Conservation (phyloP, 768 basidiomycete genomes). For the Suillus subalutaceus region DNA sequence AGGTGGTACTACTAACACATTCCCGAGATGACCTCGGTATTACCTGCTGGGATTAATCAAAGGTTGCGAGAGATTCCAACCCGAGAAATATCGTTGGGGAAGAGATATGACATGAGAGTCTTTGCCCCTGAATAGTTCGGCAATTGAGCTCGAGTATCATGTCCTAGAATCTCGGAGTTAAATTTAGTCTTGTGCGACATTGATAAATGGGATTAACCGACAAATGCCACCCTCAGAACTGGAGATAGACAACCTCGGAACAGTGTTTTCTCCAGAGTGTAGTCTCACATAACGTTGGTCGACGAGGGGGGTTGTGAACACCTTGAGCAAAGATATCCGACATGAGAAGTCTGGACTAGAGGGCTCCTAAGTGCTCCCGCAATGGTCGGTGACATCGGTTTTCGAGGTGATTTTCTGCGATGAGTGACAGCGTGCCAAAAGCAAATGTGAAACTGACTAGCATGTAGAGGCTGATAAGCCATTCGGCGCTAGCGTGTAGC, state of each 20-base stretch:
- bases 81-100: not conserved
- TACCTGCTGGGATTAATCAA: no score
- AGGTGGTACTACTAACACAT: not conserved
- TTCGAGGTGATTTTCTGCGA: not conserved
- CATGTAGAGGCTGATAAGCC: not conserved
- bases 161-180: not conserved
- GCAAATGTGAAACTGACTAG: not conserved
- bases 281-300: not conserved
- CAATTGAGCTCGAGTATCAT: not conserved
- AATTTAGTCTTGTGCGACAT: not conserved
- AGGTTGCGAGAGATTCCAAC: not conserved
- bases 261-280: not conserved
- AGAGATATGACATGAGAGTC: not conserved
- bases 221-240: not conserved
- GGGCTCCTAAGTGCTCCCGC: not conserved
- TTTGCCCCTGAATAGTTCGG: not conserved
- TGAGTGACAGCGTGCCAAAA: not conserved
- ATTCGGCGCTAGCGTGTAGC: not conserved
- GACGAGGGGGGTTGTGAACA: not conserved
- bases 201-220: not conserved
- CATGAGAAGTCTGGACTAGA: not conserved
- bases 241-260: not conserved
- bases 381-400: not conserved
- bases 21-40: not conserved
- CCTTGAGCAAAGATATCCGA: not conserved